Conservation (phyloP, 2,329 filamentous ascomycete genomes). For the Geosmithia morbida region DNA sequence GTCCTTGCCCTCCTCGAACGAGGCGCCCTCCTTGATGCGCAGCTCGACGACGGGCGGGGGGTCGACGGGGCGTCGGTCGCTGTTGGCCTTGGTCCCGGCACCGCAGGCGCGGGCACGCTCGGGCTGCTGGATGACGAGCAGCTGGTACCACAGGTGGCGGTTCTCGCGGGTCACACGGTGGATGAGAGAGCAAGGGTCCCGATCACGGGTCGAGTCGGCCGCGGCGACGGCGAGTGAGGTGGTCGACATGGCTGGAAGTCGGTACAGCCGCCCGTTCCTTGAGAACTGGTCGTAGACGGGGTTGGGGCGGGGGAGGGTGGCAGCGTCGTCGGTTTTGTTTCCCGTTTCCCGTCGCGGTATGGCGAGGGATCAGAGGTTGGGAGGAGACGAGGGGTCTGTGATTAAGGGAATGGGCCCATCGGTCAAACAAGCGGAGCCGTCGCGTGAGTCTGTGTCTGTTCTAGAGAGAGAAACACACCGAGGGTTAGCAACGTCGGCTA, state of each 20-base stretch:
- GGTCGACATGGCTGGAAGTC: constrained; percentile 15
- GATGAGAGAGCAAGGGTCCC: constrained; percentile 29
- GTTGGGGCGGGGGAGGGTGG: no score
- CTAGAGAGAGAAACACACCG: background rate
- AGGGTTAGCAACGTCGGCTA: background rate
- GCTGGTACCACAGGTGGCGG: constrained; percentile 62
- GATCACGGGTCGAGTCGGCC: constrained; percentile 8
- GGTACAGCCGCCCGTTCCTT: background rate
- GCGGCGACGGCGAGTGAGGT: constrained; percentile 8
- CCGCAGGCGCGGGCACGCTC: constrained; percentile 90
- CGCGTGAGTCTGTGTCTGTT: background rate
- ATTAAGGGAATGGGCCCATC: background rate
- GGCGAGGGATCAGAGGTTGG: background rate
- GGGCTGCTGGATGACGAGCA: constrained; percentile 86
- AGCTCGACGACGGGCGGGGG: constrained; percentile 90
- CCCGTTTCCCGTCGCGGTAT: no score
- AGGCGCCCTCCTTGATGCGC: constrained; percentile 60
- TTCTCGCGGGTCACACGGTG: constrained; percentile 51
- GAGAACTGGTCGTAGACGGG: no score
- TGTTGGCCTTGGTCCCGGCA: constrained; percentile 64
- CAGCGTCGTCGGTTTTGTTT: background rate
- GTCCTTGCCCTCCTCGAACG: constrained; percentile 46
- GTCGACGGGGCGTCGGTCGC: constrained; percentile 80
- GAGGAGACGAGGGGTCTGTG: background rate
- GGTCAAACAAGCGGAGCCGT: background rate